Base-by-base conservation (phyloP, 441 rosid species). In the Croton laevigatus region DNA sequence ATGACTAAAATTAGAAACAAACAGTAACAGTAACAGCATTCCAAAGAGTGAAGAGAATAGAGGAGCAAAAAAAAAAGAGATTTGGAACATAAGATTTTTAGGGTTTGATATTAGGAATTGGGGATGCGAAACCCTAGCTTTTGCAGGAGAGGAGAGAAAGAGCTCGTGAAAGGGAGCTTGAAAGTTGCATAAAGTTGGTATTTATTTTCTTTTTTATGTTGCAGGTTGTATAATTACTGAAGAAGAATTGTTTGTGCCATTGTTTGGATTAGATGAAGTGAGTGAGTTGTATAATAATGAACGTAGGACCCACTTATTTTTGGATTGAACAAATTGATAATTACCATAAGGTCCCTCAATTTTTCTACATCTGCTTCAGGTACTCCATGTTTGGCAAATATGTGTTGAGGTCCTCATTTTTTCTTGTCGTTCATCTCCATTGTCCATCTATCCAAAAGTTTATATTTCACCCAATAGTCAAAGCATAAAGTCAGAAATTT, bases 81-180 rank as follows among this genome's bases (percentile, higher is more conserved):
- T 27, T 27, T 27, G 32, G 32, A 27, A 27, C 32, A 27, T 27
- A 27, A 27, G 32, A 27, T 27, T 27, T n/a, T 27, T 27, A 2
- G 32, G 16, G 51, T 7, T 66, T 37, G 46, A 40, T 4, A 40
- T 14, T 66, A 6, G 61, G 61, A 1, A 14, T 22, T 37, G 37
- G 46, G 8, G 60, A 12, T 7, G 53, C 22, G 62, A 68, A 68
- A 55, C 71, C 71, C 52, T 54, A 42, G 14, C 40, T 67, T 68
- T 40, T 23, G 12, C 13, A 68, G 20, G 8, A 19, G 58, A 22
- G 19, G 46, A 66, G 46, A 66, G 52, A 54, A 38, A 54, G 38
- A 55, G 62, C 71, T 68, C 27, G 62, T 55, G 62, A 67, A 68
- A n/a, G 14, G 37, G 19, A n/a, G 59, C 5, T 54, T 40, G n/a